Evolutionary conservation across 2,329 filamentous ascomycete species (phyloP), one percentile per base, ranked within the genome.

Genomic region (Dendrostoma leiphaemia): DNA sequence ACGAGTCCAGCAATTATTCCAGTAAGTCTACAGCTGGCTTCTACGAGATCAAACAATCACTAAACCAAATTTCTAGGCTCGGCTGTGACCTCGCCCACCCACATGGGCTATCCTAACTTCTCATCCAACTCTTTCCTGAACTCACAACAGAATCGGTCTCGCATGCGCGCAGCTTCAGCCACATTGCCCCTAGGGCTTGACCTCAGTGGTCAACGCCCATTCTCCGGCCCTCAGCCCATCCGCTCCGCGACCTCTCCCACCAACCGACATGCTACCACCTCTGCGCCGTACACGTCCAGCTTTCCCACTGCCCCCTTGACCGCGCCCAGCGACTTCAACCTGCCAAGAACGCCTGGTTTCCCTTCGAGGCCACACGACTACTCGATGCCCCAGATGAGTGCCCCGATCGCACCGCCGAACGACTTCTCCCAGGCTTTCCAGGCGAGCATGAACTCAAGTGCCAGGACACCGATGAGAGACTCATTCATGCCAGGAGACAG

Each of bases 271-370:
- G 64, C 69, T n/a, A 49, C 55, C 21, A 63, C 65, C 38, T 74
- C 76, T 26, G 73, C 74, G 7, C 67, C 69, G 40, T 80, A 81
- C 60, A 75, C 75, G 3, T 71, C 73, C 4, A 77, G 77, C 59
- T 82, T 79, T 60, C 73, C 80, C 1, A 78, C 79, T 6, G 78
- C 80, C 5, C 79, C 81, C 0, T 69, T 83, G 13, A 76, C 77
- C 3, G 77, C 80, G 1, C 80, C 80, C 1, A 71, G 80, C 57
- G 79, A 82, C 49, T 81, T 79, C 60, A 72, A 76, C 3, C 66
- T 79, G 13, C 72, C 78, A 2, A 67, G 76, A 38, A 76, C 75
- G 3, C 70, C 73, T 13, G 69, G 48, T 63, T 69, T 61, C 54
- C 56, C 67, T 56, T 62, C 63, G 7, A 57, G 65, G 12, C 67